Evolutionary conservation across 2,329 filamentous ascomycete species (phyloP).

Genomic region (Penicillium freii): DNA sequence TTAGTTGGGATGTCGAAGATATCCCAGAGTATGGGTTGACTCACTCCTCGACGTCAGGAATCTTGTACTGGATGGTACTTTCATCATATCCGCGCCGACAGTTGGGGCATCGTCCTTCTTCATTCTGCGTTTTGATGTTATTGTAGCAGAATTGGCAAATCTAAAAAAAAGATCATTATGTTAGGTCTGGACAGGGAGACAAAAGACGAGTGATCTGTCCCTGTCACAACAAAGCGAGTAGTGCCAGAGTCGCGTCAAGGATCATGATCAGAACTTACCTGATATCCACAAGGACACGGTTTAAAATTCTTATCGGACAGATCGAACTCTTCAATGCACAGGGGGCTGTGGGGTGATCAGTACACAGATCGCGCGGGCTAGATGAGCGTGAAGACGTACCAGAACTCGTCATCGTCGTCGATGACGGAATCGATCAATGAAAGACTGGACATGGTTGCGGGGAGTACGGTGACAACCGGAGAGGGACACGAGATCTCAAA

Average conservation of each 20-base stretch:
- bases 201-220: neutral
- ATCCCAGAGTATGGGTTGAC: slow-evolving; percentile 36
- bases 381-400: slow-evolving; percentile 32
- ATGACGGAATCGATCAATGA: slow-evolving; percentile 50
- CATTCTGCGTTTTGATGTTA: slow-evolving; percentile 94
- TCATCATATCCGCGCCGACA: slow-evolving; percentile 95
- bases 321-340: slow-evolving; percentile 99
- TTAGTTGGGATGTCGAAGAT: slow-evolving; percentile 23
- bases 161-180: slow-evolving; percentile 47
- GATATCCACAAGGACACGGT: slow-evolving; percentile 95
- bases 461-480: slow-evolving; percentile 23
- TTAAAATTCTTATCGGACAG: slow-evolving; percentile 95
- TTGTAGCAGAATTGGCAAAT: slow-evolving; percentile 99
- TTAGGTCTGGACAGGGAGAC: slow-evolving; percentile 4
- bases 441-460: slow-evolving; percentile 44
- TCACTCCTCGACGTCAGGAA: slow-evolving; percentile 92
- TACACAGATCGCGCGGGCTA: slow-evolving; percentile 1
- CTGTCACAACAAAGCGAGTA: neutral
- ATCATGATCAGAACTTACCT: slow-evolving; percentile 58
- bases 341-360: slow-evolving; percentile 62
- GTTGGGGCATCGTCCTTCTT: slow-evolving; percentile 93
- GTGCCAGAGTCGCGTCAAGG: neutral
- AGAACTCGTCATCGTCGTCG: slow-evolving; percentile 51
- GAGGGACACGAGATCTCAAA: slow-evolving; percentile 27
- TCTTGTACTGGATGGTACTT: slow-evolving; percentile 94